Conservation (phyloP, 1,284 basidiomycete species). For the Salmacisia buchloeana region DNA sequence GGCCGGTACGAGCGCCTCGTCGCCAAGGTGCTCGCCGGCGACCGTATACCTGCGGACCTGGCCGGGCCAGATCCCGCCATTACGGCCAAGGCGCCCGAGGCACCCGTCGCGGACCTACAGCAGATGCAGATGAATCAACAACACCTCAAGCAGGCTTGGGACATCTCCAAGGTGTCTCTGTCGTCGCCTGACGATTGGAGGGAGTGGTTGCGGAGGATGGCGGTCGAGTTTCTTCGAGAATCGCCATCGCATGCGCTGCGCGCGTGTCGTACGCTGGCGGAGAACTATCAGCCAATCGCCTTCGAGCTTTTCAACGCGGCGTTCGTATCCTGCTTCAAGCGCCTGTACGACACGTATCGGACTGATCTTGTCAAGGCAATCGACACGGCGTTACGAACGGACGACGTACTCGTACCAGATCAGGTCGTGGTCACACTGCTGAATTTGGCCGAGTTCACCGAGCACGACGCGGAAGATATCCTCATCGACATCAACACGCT, state of each 20-base stretch:
- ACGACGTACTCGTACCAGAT: conserved; percentile 67
- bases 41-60: conserved; percentile 69
- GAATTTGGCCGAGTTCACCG: conserved; percentile 98
- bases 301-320: conserved; percentile 97
- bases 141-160: conserved; percentile 95
- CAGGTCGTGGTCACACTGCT: conserved; percentile 91
- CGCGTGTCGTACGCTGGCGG: conserved; percentile 88
- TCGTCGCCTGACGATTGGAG: conserved; percentile 80
- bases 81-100: conserved; percentile 49
- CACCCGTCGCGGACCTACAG: conserved; percentile 55
- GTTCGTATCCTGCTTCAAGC: conserved; percentile 95
- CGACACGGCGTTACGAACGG: conserved; percentile 76
- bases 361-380: conserved; percentile 73
- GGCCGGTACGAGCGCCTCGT: conserved; percentile 82
- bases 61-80: conserved; percentile 19
- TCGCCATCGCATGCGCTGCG: conserved; percentile 94
- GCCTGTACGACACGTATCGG: conserved; percentile 69
- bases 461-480: conserved; percentile 93
- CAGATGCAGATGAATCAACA: conserved; percentile 96
- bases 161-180: conserved; percentile 74
- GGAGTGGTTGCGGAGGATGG: conserved; percentile 89
- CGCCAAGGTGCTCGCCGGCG: conserved; percentile 81
- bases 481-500: conserved; percentile 90
- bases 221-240: conserved; percentile 95
- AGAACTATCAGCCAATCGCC: conserved; percentile 83